These are phyloP conservation scores for Aspergillus bridgeri DNA, from an alignment of 495 filamentous ascomycete genomes.

Conservation along the genomic window DNA sequence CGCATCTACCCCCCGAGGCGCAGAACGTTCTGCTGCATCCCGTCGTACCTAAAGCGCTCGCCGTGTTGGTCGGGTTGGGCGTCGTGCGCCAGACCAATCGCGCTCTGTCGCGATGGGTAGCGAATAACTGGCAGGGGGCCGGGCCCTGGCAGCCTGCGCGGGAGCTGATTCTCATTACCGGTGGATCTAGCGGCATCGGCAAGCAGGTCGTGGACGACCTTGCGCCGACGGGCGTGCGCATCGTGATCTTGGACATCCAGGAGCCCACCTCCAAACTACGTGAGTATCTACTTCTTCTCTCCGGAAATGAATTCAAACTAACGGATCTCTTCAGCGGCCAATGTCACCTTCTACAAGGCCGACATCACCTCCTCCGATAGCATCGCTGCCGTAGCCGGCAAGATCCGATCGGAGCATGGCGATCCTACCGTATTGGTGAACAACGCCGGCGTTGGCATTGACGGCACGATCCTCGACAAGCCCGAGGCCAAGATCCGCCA, in stretches of 20 bases:
- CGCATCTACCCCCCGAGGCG: constrained; percentile 25
- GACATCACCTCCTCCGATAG: constrained; percentile 50
- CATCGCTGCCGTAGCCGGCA: constrained; percentile 41
- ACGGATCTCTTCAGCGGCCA: constrained; percentile 25
- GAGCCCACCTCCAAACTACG: constrained; percentile 33
- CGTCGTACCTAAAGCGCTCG: constrained; percentile 28
- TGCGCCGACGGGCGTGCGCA: constrained; percentile 42
- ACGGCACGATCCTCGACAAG: constrained; percentile 45
- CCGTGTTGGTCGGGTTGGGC: constrained; percentile 30
- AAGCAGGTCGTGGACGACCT: constrained; percentile 47
- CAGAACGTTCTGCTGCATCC: constrained; percentile 29
- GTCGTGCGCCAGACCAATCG: constrained; percentile 41
- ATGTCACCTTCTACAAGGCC: constrained; percentile 45
- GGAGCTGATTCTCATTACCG: constrained; percentile 57
- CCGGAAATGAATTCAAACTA: neutral
- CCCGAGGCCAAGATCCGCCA: constrained; percentile 43
- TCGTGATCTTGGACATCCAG: constrained; percentile 50
- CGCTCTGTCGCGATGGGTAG: constrained; percentile 35
- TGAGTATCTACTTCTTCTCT: constrained; percentile 4
- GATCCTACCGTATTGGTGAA: constrained; percentile 56
- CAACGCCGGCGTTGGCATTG: constrained; percentile 55
- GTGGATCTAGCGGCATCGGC: constrained; percentile 57
- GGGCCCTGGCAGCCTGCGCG: constrained; percentile 40
- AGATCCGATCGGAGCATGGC: constrained; percentile 45
- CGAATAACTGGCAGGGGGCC: constrained; percentile 49